Evolutionary conservation across 2,329 filamentous ascomycete genomes (phyloP), one percentile per base, ranked within the genome.

Genomic region (Colletotrichum aenigma): DNA sequence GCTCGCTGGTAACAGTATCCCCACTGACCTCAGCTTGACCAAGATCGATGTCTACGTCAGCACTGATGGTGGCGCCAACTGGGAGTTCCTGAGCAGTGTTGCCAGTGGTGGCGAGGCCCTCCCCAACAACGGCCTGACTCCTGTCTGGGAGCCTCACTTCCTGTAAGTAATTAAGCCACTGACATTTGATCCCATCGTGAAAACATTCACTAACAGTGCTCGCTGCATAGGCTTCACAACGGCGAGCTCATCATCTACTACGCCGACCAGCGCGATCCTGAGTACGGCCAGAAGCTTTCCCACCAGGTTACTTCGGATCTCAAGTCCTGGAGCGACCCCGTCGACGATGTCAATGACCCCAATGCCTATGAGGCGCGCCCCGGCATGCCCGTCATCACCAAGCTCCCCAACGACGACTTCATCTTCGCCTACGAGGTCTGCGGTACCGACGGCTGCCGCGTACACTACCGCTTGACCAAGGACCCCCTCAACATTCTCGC

Each of bases 91-190:
- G 67, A 92, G 90, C 75, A 89, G 91, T 77, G 89, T 95, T 52
- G 93, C 93, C 2, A 85, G 86, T 2, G 93, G 93, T 36, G 92
- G 92, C 24, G 87, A 88, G 66, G 92, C 93, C 4, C 79, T 85
- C 1, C 90, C 93, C 3, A 88, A 91, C 79, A 94, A 95, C 80
- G 93, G 92, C 2, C 81, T 91, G 52, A 93, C 92, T 0, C 92
- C 93, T 1, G 91, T 95, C 21, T 95, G 93, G 93, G 94, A 95
- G 82, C 93, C 93, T 0, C 94, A 93, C 81, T 83, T 95, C 58
- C 79, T 91, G 81, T 84, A 77, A 77, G 82, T 28, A n/a, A 24
- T 3, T 3, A 13, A 16, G 6, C n/a, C 12, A 10, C 1, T 4
- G 3, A 10, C 3, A 4, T n/a, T n/a, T n/a, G n/a, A n/a, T 7